Base-by-base conservation (phyloP, 495 filamentous ascomycete genomes). In the Hypoxylon subgilvum region DNA sequence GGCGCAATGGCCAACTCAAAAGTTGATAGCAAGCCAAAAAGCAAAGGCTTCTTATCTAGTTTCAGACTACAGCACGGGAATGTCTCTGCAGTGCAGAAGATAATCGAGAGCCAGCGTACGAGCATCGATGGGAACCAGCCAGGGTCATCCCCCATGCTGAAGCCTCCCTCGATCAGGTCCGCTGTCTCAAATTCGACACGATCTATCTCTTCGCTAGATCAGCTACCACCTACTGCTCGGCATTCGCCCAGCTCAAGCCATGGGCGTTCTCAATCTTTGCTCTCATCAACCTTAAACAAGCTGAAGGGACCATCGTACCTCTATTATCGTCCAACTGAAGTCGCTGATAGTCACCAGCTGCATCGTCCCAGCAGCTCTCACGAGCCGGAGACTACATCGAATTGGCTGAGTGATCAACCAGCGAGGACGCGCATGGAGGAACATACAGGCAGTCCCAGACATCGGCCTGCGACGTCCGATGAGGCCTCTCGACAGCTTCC, bases 131-230 rank as follows among this genome's bases (percentile, higher is more conserved):
- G 32, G 27, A 47, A 28, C 19, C 39, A 34, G 27, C 13, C 45
- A 28, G 27, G 18, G 48, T 25, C 48, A 7, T 47, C 52, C 21
- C 54, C 61, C 13, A 48, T 52, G 50, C 40, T 57, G 19, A 70
- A 67, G 14, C 57, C 61, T 19, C 58, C 64, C 31, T 65, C 67
- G 2, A 57, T 67, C 5, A 39, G 43, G 34, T 67, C 67, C 5
- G 46, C 52, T 6, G 25, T 60, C 27, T 70, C 66, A 1, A 68
- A 56, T 40, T 63, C 72, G 6, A 68, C 68, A 9, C 67, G 63
- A 5, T 72, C 73, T 19, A 54, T 64, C 23, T 75, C 72, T 31
- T 69, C 71, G 8, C 61, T 70, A 2, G 67, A 73, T 10, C 66
- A 68, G 34, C 30, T 57, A 12, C 53, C 42, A 5, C 53, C 59